phyloP scores from a whole-genome alignment of 176 grass and related monocot genomes.

The Alopecurus myosuroides region DNA sequence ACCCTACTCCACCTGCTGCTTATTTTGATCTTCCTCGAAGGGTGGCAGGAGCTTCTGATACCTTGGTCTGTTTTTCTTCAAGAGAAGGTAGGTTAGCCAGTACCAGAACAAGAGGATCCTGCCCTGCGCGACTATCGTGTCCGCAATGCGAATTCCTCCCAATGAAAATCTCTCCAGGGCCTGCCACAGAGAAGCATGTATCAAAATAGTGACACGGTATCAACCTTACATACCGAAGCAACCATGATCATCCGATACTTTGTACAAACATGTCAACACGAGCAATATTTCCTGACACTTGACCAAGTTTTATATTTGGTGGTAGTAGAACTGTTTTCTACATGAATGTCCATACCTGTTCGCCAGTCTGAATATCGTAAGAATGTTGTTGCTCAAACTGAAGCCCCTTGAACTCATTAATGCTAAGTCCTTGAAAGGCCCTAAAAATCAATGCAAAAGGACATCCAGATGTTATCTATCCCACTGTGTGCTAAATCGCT shows the following conservation, averaged over 20 bases:
- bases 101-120: constrained; percentile 94
- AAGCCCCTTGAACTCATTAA: constrained; percentile 91
- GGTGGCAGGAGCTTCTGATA: constrained; percentile 74
- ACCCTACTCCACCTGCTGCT: constrained; percentile 21
- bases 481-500: neutral
- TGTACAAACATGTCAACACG: neutral
- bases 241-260: neutral
- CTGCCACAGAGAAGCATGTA: constrained; percentile 28
- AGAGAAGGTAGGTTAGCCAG: constrained; percentile 82
- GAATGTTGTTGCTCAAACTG: constrained; percentile 79
- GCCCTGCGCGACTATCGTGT: constrained; percentile 65
- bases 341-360: constrained; percentile 56
- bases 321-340: neutral
- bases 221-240: neutral
- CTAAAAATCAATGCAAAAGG: constrained; percentile 27
- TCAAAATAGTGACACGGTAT: neutral
- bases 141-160: constrained; percentile 57
- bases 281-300: neutral
- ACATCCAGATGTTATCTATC: neutral
- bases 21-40: constrained; percentile 22
- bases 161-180: constrained; percentile 81
- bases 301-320: neutral
- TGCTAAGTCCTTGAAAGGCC: constrained; percentile 95
- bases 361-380: constrained; percentile 85
- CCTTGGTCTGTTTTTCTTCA: constrained; percentile 86